Conservation (phyloP, 1,284 basidiomycete genomes). For the Melanopsichium pennsylvanicum region DNA sequence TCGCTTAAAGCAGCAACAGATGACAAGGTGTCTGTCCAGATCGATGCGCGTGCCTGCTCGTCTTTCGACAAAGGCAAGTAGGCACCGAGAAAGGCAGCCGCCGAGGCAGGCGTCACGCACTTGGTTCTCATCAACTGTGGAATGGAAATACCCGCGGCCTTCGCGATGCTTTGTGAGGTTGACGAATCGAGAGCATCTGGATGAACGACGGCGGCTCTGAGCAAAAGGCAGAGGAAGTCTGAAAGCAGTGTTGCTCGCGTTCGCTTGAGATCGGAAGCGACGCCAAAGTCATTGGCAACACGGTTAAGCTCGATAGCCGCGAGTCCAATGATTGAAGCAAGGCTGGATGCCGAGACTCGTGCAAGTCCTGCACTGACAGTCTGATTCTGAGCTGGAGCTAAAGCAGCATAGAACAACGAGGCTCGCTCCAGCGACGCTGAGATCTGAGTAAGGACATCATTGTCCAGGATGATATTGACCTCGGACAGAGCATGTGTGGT, state of each 20-base stretch:
- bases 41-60: slow-evolving; percentile 8
- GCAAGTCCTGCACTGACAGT: slow-evolving; percentile 7
- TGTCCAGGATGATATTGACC: background rate
- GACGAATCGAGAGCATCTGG: slow-evolving; percentile 16
- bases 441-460: background rate
- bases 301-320: slow-evolving; percentile 6
- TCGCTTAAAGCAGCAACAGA: slow-evolving; percentile 26
- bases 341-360: slow-evolving; percentile 6
- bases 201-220: slow-evolving; percentile 13
- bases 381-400: slow-evolving; percentile 18
- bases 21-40: slow-evolving; percentile 38
- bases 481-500: slow-evolving; percentile 6
- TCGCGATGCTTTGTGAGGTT: slow-evolving; percentile 8
- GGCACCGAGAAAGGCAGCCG: slow-evolving; percentile 25
- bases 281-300: background rate
- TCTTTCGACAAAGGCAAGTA: slow-evolving; percentile 28
- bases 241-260: slow-evolving; percentile 17
- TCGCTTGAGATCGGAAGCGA: slow-evolving; percentile 4
- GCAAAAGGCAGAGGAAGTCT: slow-evolving; percentile 24
- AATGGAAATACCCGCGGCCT: slow-evolving; percentile 11
- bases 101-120: slow-evolving; percentile 18
- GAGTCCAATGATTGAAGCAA: slow-evolving; percentile 6
- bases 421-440: slow-evolving; percentile 16
- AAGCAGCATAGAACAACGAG: slow-evolving; percentile 27
- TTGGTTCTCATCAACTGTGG: slow-evolving; percentile 25